Evolutionary conservation across 805 yeast species (phyloP).

Genomic region (Ogataea nitratoaversa): DNA sequence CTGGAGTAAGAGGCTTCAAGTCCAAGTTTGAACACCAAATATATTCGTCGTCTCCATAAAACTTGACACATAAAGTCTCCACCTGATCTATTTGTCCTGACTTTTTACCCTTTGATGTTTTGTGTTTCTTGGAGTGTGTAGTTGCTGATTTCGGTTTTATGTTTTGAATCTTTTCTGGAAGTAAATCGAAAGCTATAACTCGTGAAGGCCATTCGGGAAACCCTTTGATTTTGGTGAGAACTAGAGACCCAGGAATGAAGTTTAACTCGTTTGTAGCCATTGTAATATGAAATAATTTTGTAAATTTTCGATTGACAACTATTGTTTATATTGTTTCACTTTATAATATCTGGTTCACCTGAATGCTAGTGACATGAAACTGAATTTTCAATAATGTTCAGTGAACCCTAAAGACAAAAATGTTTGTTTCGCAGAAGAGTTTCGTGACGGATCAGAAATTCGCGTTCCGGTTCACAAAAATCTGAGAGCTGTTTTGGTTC

Average conservation of each 20-base stretch:
- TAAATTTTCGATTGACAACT: no score
- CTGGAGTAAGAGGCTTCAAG: slow-evolving; percentile 40
- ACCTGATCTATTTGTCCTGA: slow-evolving; percentile 20
- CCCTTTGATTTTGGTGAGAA: slow-evolving; percentile 80
- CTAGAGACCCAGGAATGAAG: slow-evolving; percentile 45
- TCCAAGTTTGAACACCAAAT: slow-evolving; percentile 60
- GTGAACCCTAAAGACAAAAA: no score
- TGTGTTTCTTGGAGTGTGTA: slow-evolving; percentile 20
- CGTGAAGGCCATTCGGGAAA: slow-evolving; percentile 91
- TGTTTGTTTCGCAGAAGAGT: no score
- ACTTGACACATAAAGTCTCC: slow-evolving; percentile 48
- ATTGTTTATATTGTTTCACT: no score
- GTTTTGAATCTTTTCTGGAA: slow-evolving; percentile 53
- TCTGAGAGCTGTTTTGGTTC: no score
- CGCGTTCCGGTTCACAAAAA: no score
- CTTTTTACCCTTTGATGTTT: slow-evolving; percentile 11
- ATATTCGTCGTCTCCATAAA: slow-evolving; percentile 68
- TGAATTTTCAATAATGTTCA: no score
- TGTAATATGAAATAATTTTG: no score
- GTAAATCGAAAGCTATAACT: slow-evolving; percentile 55
- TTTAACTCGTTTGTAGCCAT: background rate
- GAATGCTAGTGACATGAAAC: no score
- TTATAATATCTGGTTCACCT: no score
- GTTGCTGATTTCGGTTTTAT: slow-evolving; percentile 46
- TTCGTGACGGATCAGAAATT: no score